Base-by-base conservation (phyloP, 2,329 filamentous ascomycete species). In the Tolypocladium nubicola region DNA sequence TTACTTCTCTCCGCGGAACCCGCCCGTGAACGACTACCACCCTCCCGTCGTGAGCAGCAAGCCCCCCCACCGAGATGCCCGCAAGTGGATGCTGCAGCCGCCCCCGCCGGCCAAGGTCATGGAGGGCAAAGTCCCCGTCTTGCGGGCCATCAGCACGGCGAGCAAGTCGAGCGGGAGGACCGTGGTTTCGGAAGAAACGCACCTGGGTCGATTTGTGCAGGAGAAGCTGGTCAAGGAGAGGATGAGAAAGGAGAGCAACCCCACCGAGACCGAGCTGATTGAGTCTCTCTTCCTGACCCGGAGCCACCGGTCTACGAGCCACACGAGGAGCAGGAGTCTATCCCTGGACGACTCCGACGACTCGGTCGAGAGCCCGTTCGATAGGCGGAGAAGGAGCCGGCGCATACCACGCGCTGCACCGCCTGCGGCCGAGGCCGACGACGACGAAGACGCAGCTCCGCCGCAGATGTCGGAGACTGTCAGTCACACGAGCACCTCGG, bases 11-110 rank as follows among this genome's bases (percentile, higher is more conserved):
- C 77, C 78, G 41, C 76, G 73, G 58, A 86, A 86, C 65, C 90
- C 87, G 9, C 89, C 89, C 4, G 85, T 95, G 65, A 94, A 95
- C 72, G 89, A 95, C 60, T 82, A 92, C 58, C 89, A 95, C 68
- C 89, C 90, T 6, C 90, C 90, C 3, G 86, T 95, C 55, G 88
- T 94, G 60, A 90, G 83, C 70, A 89, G 85, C 72, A 87, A 83
- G 57, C 88, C 86, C 16, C 80, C 78, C 41, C 85, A 82, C 68
- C 84, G 77, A 66, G 84, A 85, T 56, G 90, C 89, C 59, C 87
- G 88, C 56, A 81, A 80, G 66, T 97, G 92, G 92, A 96, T 97
- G 91, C 76, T 96, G 55, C 90, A 96, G 67, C 92, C 92, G 2
- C 90, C 91, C 1, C 92, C 92, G n/a, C 83, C 87, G 39, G 90